A percentile compares a stretch with the other conserved stretches of the same genome.
Evolutionary conservation across 1,139 yeast species (phyloP).

Genomic region (Hemisphaericaspora subhashii): DNA sequence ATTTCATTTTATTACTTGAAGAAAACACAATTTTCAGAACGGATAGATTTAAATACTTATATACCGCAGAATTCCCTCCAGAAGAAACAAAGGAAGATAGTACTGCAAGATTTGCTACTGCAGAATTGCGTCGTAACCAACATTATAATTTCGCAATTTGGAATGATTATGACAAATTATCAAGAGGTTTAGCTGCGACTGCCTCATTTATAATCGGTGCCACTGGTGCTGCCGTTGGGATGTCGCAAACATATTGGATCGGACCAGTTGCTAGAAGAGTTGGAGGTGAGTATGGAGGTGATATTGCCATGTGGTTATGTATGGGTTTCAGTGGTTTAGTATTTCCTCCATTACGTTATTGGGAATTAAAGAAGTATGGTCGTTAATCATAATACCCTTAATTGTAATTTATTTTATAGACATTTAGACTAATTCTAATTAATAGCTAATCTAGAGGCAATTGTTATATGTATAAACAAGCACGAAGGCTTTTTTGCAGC

Average conservation of each 20-base stretch:
- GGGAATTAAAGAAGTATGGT: conserved; percentile 59
- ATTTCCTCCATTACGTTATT: conserved; percentile 64
- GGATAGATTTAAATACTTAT: conserved; percentile 46
- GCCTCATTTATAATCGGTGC: conserved; percentile 61
- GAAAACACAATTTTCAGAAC: conserved; percentile 77
- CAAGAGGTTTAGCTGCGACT: conserved; percentile 66
- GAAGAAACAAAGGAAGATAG: conserved; percentile 11
- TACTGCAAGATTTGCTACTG: conserved; percentile 9
- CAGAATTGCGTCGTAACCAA: conserved; percentile 23
- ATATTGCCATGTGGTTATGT: conserved; percentile 78
- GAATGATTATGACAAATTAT: conserved; percentile 56
- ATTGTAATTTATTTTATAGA: neutral
- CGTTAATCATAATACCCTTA: too few species aligned
- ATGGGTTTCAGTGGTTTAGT: conserved; percentile 68
- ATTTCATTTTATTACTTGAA: conserved; percentile 67
- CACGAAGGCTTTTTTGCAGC: neutral
- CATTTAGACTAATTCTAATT: neutral
- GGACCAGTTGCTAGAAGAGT: conserved; percentile 71
- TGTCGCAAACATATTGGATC: conserved; percentile 76
- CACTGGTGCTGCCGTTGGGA: conserved; percentile 77
- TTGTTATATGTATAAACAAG: too few species aligned
- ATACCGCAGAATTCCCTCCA: conserved; percentile 52
- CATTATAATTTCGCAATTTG: conserved; percentile 67
- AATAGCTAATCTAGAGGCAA: too few species aligned
- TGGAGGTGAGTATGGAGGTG: conserved; percentile 62